Percentiles rank a stretch among this genome's conserved stretches.
These are phyloP conservation scores for Lactifluus rugatus DNA, from an alignment of 768 basidiomycete species.

Conservation along the genomic window DNA sequence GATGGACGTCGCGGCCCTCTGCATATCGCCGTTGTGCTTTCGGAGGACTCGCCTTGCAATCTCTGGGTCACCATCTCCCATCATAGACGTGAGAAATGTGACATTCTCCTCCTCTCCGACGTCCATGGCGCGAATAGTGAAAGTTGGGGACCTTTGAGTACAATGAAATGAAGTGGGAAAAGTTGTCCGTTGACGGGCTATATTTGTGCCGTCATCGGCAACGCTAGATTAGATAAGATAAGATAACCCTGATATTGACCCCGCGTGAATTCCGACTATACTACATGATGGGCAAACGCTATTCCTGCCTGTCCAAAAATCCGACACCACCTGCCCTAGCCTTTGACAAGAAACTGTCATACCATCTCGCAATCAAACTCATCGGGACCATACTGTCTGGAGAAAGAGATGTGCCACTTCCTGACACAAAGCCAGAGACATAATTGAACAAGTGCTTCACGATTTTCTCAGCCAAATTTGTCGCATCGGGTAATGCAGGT, in stretches of 20 bases:
- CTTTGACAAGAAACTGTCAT: slow-evolving; percentile 55
- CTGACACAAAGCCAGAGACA: slow-evolving; percentile 48
- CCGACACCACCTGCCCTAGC: slow-evolving; percentile 46
- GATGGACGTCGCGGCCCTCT: slow-evolving; percentile 28
- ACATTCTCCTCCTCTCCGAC: slow-evolving; percentile 27
- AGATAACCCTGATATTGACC: background rate
- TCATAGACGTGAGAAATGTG: slow-evolving; percentile 29
- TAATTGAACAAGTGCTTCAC: slow-evolving; percentile 73
- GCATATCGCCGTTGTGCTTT: slow-evolving; percentile 47
- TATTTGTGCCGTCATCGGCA: background rate
- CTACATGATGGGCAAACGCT: background rate
- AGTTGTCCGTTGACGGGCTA: background rate
- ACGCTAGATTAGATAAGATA: slow-evolving; percentile 2
- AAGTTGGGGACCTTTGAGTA: background rate
- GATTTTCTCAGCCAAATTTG: slow-evolving; percentile 53
- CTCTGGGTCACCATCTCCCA: slow-evolving; percentile 36
- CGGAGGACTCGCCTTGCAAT: slow-evolving; percentile 47
- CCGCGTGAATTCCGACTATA: background rate
- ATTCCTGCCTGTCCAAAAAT: slow-evolving; percentile 45
- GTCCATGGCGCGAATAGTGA: slow-evolving; percentile 3
- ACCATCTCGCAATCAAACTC: slow-evolving; percentile 57
- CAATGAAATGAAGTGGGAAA: background rate
- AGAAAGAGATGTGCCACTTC: slow-evolving; percentile 31
- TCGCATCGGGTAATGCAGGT: slow-evolving; percentile 34
- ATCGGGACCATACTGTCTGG: slow-evolving; percentile 52